Conservation (phyloP, 768 basidiomycete genomes). For the Mycena alexandri region DNA sequence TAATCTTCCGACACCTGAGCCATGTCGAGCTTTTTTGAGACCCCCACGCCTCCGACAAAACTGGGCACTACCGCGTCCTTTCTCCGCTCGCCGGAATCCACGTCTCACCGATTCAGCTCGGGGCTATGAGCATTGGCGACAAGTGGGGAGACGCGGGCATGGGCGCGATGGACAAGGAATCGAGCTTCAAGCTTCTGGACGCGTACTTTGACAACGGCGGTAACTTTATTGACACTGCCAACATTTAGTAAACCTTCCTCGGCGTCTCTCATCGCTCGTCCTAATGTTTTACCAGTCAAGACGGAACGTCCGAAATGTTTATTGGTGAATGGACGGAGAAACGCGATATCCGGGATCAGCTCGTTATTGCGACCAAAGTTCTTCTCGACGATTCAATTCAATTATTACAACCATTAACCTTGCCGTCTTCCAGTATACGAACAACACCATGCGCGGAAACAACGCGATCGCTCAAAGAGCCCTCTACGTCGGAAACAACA, state of each 20-base stretch:
- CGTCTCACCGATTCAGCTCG: slow-evolving; percentile 60
- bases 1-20: neutral
- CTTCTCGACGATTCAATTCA: neutral
- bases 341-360: slow-evolving; percentile 57
- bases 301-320: slow-evolving; percentile 56
- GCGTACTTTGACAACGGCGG: slow-evolving; percentile 34
- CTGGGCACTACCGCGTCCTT: slow-evolving; percentile 52
- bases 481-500: slow-evolving; percentile 57
- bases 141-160: slow-evolving; percentile 45
- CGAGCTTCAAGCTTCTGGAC: slow-evolving; percentile 36
- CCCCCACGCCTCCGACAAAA: slow-evolving; percentile 41
- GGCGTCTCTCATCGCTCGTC: neutral
- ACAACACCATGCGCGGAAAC: slow-evolving; percentile 41
- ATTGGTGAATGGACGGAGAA: slow-evolving; percentile 64
- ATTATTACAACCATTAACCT: neutral
- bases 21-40: slow-evolving; percentile 20
- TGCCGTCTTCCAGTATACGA: slow-evolving; percentile 35
- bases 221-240: slow-evolving; percentile 58
- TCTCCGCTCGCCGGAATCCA: slow-evolving; percentile 55
- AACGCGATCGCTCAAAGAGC: slow-evolving; percentile 38
- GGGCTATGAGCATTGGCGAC: slow-evolving; percentile 62
- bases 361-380: slow-evolving; percentile 60
- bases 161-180: slow-evolving; percentile 37
- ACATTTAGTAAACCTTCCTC: slow-evolving; percentile 49
- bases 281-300: slow-evolving; percentile 41